phyloP scores from a whole-genome alignment of 108 stramenopile genomes.

The Schizochytrium sp. region DNA sequence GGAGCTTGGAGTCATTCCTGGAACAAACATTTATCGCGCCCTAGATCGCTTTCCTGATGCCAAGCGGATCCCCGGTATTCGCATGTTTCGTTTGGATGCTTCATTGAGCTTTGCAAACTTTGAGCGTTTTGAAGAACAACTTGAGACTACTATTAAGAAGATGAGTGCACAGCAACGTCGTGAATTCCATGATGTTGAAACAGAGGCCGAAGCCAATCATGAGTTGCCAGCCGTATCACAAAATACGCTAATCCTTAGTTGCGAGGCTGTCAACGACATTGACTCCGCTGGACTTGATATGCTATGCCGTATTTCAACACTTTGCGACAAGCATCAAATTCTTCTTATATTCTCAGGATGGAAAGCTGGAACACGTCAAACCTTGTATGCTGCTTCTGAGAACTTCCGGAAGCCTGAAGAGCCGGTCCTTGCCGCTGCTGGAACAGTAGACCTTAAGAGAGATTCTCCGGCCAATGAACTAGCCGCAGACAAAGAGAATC shows the following conservation, averaged over 20 bases:
- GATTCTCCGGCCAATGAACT: background rate
- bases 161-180: background rate
- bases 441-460: background rate
- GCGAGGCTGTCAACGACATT: conserved; percentile 54
- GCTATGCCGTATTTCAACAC: conserved; percentile 9
- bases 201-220: background rate
- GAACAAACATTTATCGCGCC: conserved; percentile 3
- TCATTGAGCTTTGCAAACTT: conserved; percentile 30
- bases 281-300: conserved; percentile 44
- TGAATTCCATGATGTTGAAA: background rate
- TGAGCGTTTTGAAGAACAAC: conserved; percentile 19
- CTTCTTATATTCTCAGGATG: conserved; percentile 47
- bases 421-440: background rate
- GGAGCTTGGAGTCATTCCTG: conserved; percentile 20
- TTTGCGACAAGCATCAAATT: background rate
- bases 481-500: no score
- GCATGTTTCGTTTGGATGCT: conserved; percentile 23
- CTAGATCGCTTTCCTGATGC: conserved; percentile 12
- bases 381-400: conserved; percentile 25
- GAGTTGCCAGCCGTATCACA: background rate
- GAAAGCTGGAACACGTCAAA: conserved; percentile 11
- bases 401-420: background rate
- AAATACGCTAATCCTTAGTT: conserved; percentile 8
- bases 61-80: background rate
- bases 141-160: background rate